Evolutionary conservation across 1,284 basidiomycete species (phyloP).

Genomic region (Lentinula novae-zelandiae): DNA sequence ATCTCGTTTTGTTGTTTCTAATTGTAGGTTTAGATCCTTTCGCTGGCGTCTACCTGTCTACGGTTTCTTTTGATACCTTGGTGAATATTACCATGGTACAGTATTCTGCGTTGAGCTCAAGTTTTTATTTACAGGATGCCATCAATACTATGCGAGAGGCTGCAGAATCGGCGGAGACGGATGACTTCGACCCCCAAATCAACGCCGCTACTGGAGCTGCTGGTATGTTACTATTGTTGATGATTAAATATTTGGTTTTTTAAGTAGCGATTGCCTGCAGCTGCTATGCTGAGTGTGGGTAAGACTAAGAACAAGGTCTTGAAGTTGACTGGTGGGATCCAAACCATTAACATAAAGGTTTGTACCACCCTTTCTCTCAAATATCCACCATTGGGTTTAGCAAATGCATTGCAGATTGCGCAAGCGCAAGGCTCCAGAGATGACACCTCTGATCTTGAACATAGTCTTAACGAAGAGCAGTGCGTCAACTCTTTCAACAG

Average conservation of each 20-base stretch:
- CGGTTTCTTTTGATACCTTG: constrained; percentile 20
- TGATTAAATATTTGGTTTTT: too few relatives aligned
- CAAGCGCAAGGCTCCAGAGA: constrained; percentile 32
- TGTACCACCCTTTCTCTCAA: background rate
- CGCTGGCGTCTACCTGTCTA: constrained; percentile 31
- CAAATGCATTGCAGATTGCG: constrained; percentile 26
- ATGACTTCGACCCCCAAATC: constrained; percentile 40
- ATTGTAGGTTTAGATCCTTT: constrained; percentile 30
- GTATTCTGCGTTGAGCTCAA: constrained; percentile 14
- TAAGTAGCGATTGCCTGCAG: background rate
- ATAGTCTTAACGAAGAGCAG: constrained; percentile 25
- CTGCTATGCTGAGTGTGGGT: constrained; percentile 34
- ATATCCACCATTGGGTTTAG: background rate
- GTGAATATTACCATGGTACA: constrained; percentile 21
- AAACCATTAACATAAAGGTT: constrained; percentile 37
- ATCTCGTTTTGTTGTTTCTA: background rate
- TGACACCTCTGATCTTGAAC: background rate
- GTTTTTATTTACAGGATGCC: constrained; percentile 19
- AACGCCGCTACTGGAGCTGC: constrained; percentile 34
- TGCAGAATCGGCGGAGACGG: constrained; percentile 39
- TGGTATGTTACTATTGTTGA: constrained; percentile 17
- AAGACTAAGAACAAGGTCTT: constrained; percentile 54
- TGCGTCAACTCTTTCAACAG: constrained; percentile 13
- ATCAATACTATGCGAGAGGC: constrained; percentile 39
- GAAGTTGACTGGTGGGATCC: constrained; percentile 41